A percentile compares a stretch with the other conserved stretches of the same genome.
phyloP scores from a whole-genome alignment of 116 monocot genomes.

The Iris pallida region DNA sequence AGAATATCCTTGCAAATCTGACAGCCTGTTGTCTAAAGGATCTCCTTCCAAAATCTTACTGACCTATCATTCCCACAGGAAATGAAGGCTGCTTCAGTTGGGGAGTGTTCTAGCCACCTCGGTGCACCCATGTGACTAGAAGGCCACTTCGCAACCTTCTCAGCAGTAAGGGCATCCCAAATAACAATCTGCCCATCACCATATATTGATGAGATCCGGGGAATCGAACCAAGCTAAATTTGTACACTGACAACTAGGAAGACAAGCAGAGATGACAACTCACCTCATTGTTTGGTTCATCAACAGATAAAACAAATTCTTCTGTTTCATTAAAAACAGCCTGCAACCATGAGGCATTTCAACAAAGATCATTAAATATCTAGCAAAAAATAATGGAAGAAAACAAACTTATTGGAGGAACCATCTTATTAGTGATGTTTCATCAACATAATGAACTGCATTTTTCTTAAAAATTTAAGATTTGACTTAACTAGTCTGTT shows the following conservation, averaged over 20 bases:
- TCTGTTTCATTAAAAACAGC: constrained; percentile 87
- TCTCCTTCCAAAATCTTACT: constrained; percentile 80
- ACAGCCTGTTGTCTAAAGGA: constrained; percentile 3
- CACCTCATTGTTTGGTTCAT: constrained; percentile 87
- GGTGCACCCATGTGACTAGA: constrained; percentile 75
- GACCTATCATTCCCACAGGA: constrained; percentile 83
- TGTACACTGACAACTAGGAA: not conserved
- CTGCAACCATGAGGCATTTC: constrained; percentile 28
- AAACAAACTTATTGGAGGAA: too few species aligned
- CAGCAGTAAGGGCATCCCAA: constrained; percentile 85
- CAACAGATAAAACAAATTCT: constrained; percentile 76
- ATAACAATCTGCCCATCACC: constrained; percentile 55
- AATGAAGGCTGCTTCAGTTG: constrained; percentile 61
- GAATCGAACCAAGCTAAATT: not conserved
- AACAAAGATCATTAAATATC: too few species aligned
- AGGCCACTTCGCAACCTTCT: constrained; percentile 68
- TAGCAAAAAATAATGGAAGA: too few species aligned
- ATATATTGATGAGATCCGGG: not conserved
- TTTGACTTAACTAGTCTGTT: too few species aligned
- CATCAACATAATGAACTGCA: not conserved
- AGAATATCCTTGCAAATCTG: too few species aligned
- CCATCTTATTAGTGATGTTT: too few species aligned
- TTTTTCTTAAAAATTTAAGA: too few species aligned
- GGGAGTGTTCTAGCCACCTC: constrained; percentile 85
- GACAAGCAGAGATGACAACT: constrained; percentile 3